Evolutionary conservation across 345 rosid genomes (phyloP).

Genomic region (Salix exigua): DNA sequence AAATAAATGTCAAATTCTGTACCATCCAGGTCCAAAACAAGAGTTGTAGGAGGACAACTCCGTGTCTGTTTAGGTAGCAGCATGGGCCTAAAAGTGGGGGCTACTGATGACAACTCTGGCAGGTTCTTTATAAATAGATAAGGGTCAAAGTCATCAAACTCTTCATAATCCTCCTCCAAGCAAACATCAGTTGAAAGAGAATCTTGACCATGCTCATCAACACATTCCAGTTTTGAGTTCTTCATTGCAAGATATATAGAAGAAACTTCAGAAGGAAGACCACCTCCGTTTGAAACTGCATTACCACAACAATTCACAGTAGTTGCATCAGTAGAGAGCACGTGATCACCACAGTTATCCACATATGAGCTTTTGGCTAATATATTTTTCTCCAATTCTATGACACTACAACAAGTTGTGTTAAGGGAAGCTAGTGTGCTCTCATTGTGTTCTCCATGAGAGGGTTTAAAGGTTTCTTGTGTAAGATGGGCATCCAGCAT

Average conservation of each 20-base stretch:
- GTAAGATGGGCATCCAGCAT: conserved; percentile 19
- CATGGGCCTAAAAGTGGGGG: conserved; percentile 78
- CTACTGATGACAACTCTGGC: conserved; percentile 79
- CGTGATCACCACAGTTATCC: conserved; percentile 27
- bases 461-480: conserved; percentile 22
- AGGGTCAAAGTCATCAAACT: conserved; percentile 89
- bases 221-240: conserved; percentile 87
- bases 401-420: conserved; percentile 14
- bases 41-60: conserved; percentile 91
- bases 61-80: conserved; percentile 92
- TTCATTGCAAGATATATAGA: conserved; percentile 96
- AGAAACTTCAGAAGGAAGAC: conserved; percentile 73
- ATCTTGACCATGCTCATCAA: conserved; percentile 82
- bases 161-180: conserved; percentile 68
- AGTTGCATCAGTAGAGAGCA: conserved; percentile 39
- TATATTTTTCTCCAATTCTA: conserved; percentile 26
- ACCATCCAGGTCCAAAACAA: conserved; percentile 97
- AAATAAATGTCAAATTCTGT: conserved; percentile 10
- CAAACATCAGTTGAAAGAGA: conserved; percentile 57
- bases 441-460: conserved; percentile 24
- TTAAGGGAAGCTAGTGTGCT: conserved; percentile 17
- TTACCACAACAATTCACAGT: conserved; percentile 32
- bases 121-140: conserved; percentile 87
- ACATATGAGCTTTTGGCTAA: conserved; percentile 31
- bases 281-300: conserved; percentile 49